Evolutionary conservation across 2,329 filamentous ascomycete species (phyloP), one percentile per base, ranked within the genome.

Genomic region (Metarhizium anisopliae): DNA sequence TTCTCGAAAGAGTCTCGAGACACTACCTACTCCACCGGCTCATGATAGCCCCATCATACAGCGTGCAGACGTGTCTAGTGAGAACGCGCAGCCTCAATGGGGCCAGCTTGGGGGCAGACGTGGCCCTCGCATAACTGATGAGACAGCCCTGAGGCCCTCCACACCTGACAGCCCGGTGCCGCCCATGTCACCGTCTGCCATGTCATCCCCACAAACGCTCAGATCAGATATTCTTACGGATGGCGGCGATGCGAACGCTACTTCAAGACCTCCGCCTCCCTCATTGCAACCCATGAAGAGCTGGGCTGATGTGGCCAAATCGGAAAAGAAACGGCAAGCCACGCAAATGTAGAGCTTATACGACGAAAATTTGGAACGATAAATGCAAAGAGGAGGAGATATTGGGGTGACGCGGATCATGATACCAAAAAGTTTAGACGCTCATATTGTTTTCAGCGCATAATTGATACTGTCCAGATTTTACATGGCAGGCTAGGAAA

Each of bases 221-320:
- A 61, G 61, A 54, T 56, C 57, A 14, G 55, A 56, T 4, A 16
- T 55, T 35, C 43, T 20, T 18, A 45, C 52, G 4, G 62, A 59
- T 2, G 59, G 56, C 16, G 59, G 52, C 6, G 58, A 57, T 2
- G 58, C 57, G 1, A 60, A 62, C 7, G 53, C 59, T 2, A 62
- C 61, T 30, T 52, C 55, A 29, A 55, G 60, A 16, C 63, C 62
- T 13, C 56, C 52, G 32, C 60, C 69, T 6, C 71, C 72, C 11
- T 62, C 70, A 4, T 56, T 74, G 35, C 70, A 68, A 25, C 61
- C 69, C 11, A 61, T 64, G 47, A 69, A 67, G 63, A 74, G 72
- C 54, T 75, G 72, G 72, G 72, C 72, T 10, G 72, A 74, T 57
- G 69, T 74, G 4, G 71, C 69, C 13, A 64, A 62, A 14, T 58